Percentiles rank a stretch among this genome's conserved stretches.
These are phyloP conservation scores for Reticulascus tulasneorum DNA, from an alignment of 2,329 filamentous ascomycete species.

Conservation along the genomic window DNA sequence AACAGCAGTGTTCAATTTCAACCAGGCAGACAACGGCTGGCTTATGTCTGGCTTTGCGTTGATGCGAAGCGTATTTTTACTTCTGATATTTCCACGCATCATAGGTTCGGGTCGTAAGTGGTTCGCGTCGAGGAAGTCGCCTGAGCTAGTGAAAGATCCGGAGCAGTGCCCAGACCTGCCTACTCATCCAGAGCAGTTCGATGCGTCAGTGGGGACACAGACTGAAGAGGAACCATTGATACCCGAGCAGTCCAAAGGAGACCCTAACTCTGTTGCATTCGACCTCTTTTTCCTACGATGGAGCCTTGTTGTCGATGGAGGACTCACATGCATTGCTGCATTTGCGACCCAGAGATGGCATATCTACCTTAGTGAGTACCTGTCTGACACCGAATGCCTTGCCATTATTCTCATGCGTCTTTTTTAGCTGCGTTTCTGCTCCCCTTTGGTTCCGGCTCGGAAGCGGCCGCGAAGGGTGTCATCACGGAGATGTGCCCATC, in stretches of 20 bases:
- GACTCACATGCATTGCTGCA: conserved; percentile 58
- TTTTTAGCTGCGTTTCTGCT: conserved; percentile 55
- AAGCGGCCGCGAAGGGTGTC: conserved; percentile 67
- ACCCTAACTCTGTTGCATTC: conserved; percentile 56
- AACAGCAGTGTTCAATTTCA: conserved; percentile 50
- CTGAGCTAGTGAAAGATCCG: conserved; percentile 8
- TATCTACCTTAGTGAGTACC: conserved; percentile 53
- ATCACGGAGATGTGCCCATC: conserved; percentile 67
- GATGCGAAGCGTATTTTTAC: conserved; percentile 51
- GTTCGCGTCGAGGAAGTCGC: conserved; percentile 18
- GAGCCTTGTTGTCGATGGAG: conserved; percentile 61
- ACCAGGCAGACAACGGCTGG: conserved; percentile 52
- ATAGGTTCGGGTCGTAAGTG: conserved; percentile 42
- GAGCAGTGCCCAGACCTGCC: conserved; percentile 23
- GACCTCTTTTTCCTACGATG: conserved; percentile 65
- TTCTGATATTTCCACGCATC: conserved; percentile 50
- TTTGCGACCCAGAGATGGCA: conserved; percentile 64
- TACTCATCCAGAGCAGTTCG: conserved; percentile 35
- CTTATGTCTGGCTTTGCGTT: conserved; percentile 54
- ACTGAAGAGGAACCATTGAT: conserved; percentile 41
- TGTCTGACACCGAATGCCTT: not conserved
- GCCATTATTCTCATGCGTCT: not conserved
- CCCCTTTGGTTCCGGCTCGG: conserved; percentile 66
- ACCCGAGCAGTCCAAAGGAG: conserved; percentile 34
- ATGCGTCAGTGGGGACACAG: conserved; percentile 34